A percentile compares a stretch with the other conserved stretches of the same genome.
Evolutionary conservation across 306 rosid species (phyloP).

Genomic region (Quercus engelmannii): DNA sequence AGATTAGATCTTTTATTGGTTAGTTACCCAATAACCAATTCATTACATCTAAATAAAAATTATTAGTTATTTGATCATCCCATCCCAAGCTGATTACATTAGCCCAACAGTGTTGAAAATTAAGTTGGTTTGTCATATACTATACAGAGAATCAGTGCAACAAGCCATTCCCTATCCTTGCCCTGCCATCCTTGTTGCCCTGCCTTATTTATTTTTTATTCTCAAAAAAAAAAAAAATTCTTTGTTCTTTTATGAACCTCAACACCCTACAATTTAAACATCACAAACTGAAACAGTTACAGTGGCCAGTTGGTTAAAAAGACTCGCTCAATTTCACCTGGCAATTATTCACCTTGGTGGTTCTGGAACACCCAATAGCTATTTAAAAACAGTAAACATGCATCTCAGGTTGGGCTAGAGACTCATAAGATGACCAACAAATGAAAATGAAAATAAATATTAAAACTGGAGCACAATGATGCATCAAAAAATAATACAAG

Average conservation of each 20-base stretch:
- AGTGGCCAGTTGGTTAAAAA: not conserved
- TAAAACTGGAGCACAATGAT: not conserved
- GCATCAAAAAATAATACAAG: not conserved
- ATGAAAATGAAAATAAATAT: not conserved
- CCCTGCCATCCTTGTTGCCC: not conserved
- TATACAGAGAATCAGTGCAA: not conserved
- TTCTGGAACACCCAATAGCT: not conserved
- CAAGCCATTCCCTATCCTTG: not conserved
- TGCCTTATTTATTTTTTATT: no score
- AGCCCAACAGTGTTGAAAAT: not conserved
- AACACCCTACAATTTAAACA: not conserved
- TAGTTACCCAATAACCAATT: not conserved
- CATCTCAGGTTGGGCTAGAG: not conserved
- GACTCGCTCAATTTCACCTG: not conserved
- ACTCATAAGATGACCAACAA: not conserved
- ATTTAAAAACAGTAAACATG: not conserved
- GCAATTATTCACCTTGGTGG: not conserved
- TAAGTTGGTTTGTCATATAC: not conserved
- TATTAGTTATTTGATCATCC: not conserved
- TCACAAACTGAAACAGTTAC: not conserved
- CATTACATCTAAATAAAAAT: not conserved
- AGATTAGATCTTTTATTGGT: not conserved
- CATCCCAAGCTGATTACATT: not conserved
- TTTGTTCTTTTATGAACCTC: not conserved
- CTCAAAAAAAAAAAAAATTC: no score